Evolutionary conservation across 1,139 yeast genomes (phyloP).

Genomic region (Sugiyamaella pinicola): DNA sequence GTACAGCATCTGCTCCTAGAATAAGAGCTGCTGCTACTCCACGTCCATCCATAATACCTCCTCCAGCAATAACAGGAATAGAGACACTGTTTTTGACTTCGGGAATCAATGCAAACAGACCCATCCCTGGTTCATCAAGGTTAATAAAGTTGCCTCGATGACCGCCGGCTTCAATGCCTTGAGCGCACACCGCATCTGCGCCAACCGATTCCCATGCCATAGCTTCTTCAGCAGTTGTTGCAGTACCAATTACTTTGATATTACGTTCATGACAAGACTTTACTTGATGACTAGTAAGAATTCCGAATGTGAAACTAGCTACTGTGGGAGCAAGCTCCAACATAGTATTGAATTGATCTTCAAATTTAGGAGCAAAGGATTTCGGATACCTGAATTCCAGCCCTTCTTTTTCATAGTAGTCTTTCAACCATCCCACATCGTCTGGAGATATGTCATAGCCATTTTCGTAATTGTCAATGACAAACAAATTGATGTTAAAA

Average conservation of each 20-base stretch:
- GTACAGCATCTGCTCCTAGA: slow-evolving; percentile 49
- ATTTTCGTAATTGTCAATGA: slow-evolving; percentile 21
- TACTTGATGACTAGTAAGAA: slow-evolving; percentile 42
- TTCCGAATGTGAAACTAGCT: slow-evolving; percentile 51
- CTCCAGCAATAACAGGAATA: slow-evolving; percentile 48
- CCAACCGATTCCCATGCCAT: slow-evolving; percentile 37
- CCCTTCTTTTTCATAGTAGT: slow-evolving; percentile 21
- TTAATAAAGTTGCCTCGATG: slow-evolving; percentile 49
- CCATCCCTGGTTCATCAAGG: slow-evolving; percentile 30
- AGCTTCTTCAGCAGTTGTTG: slow-evolving; percentile 50
- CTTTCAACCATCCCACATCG: slow-evolving; percentile 25
- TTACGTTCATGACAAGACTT: slow-evolving; percentile 38
- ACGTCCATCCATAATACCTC: slow-evolving; percentile 48
- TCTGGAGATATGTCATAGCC: slow-evolving; percentile 20
- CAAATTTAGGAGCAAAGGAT: slow-evolving; percentile 28
- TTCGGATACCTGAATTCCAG: slow-evolving; percentile 23
- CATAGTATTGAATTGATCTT: slow-evolving; percentile 28
- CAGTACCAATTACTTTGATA: slow-evolving; percentile 47
- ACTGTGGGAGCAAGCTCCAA: slow-evolving; percentile 40
- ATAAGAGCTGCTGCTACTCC: slow-evolving; percentile 40
- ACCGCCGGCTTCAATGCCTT: slow-evolving; percentile 59
- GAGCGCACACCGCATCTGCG: slow-evolving; percentile 50
- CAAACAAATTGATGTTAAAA: slow-evolving; percentile 48
- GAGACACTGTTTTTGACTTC: slow-evolving; percentile 39
- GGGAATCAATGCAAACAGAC: slow-evolving; percentile 34